phyloP scores from a whole-genome alignment of 768 basidiomycete species.

The Phaffia tasmanica region DNA sequence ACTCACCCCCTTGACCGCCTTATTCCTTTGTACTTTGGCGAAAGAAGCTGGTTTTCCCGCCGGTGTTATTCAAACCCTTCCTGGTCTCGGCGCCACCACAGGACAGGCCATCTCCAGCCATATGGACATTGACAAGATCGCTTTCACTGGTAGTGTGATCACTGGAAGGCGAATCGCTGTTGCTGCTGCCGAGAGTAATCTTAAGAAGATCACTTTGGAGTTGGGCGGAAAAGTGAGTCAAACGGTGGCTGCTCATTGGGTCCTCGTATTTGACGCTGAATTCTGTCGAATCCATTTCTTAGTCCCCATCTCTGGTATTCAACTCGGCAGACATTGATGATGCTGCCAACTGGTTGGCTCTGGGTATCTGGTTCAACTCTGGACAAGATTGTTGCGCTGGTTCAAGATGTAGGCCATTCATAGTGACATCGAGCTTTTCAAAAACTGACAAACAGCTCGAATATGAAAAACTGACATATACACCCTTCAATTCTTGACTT shows the following conservation, averaged over 20 bases:
- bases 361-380: constrained; percentile 45
- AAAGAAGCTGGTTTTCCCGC: constrained; percentile 79
- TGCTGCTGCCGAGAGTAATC: constrained; percentile 64
- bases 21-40: constrained; percentile 11
- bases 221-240: constrained; percentile 65
- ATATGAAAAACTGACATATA: neutral
- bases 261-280: too few species aligned
- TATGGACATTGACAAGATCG: constrained; percentile 59
- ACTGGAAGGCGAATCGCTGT: constrained; percentile 70
- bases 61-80: constrained; percentile 68
- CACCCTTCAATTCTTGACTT: neutral
- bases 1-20: too few species aligned
- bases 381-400: neutral
- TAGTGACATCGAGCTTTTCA: too few species aligned
- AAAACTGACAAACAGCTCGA: too few species aligned
- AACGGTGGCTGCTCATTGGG: too few species aligned
- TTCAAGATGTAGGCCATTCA: neutral
- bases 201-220: constrained; percentile 82
- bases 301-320: constrained; percentile 47
- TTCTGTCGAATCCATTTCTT: too few species aligned
- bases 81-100: constrained; percentile 63
- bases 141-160: constrained; percentile 60
- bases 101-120: constrained; percentile 70
- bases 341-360: constrained; percentile 58
- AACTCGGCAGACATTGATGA: constrained; percentile 81